Base-by-base conservation (phyloP, 1,139 yeast species). In the Lodderomyces jiufengensis region DNA sequence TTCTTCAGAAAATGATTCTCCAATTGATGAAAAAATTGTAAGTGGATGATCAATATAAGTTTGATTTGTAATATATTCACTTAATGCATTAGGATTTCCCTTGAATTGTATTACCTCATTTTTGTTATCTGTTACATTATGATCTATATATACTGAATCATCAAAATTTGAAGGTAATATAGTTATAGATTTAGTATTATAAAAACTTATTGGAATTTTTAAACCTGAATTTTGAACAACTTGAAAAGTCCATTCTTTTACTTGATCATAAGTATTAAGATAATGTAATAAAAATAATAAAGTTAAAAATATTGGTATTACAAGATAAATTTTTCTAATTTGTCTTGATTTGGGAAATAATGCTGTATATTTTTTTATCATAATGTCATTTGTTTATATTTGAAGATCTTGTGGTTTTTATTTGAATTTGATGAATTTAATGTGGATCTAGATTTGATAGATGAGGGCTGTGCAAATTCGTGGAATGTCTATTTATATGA, bases 1-100 rank as follows among this genome's bases (percentile, higher is more conserved):
- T 18, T 32, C 27, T 21, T 32, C 31, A 11, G 24, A 27, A 6
- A 21, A 14, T 8, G 31, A 27, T 12, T n/a, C 27, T n/a, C 14
- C 24, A n/a, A 31, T 27, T 9, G 40, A 34, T 8, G 38, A 27
- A 29, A 26, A 39, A 11, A 37, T 9, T 3, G 21, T 27, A n/a
- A 37, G 13, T 12, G 28, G 20, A 24, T 36, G 35, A 12, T 27
- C 30, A 21, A 27, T 16, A 29, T 33, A 39, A 5, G 29, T 28
- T 30, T 33, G 35, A 20, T 33, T 27, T 7, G 27, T 26, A 3
- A 36, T 33, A 11, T 27, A 11, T 2, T 21, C 15, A 27, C 24
- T 22, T 20, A 34, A 24, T 2, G 34, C 29, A 24, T 24, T 23
- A 11, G 18, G 5, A 21, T 18, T 27, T 5, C 36, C 31, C 13